phyloP scores from a whole-genome alignment of 1,284 basidiomycete species.

The Ceratobasidium sp. region DNA sequence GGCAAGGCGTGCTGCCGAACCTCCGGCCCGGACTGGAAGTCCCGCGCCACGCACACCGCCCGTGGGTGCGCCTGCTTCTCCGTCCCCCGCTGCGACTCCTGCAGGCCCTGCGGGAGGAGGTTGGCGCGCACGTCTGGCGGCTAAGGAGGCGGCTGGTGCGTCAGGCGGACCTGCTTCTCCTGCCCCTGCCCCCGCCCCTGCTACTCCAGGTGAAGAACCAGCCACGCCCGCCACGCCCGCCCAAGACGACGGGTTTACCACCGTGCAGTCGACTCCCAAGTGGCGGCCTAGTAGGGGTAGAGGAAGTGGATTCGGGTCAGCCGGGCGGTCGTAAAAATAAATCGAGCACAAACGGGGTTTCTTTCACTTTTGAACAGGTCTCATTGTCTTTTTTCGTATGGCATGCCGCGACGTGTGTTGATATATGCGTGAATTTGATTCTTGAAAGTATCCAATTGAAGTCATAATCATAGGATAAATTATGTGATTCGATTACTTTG shows the following conservation, averaged over 20 bases:
- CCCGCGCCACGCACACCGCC: conserved; percentile 60
- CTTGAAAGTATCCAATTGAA: conserved; percentile 8
- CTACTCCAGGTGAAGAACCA: conserved; percentile 29
- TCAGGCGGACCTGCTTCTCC: conserved; percentile 47
- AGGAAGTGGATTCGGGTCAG: conserved; percentile 40
- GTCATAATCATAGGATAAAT: conserved; percentile 44
- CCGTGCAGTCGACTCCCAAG: conserved; percentile 60
- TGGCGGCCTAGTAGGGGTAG: conserved; percentile 46
- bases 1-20: conserved; percentile 47
- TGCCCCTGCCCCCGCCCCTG: conserved; percentile 27
- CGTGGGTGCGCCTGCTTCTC: conserved; percentile 53
- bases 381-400: conserved; percentile 31
- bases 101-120: conserved; percentile 60
- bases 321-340: conserved; percentile 36
- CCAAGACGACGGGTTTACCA: conserved; percentile 79
- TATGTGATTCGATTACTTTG: conserved; percentile 30
- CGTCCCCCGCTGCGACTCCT: conserved; percentile 64
- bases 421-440: conserved; percentile 44
- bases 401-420: conserved; percentile 30
- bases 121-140: conserved; percentile 71
- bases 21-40: conserved; percentile 52
- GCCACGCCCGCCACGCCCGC: conserved; percentile 54
- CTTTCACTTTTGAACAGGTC: conserved; percentile 25
- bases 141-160: conserved; percentile 59
- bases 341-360: neutral